phyloP scores from a whole-genome alignment of 164 flowering plant species.

The Vitis riparia region DNA sequence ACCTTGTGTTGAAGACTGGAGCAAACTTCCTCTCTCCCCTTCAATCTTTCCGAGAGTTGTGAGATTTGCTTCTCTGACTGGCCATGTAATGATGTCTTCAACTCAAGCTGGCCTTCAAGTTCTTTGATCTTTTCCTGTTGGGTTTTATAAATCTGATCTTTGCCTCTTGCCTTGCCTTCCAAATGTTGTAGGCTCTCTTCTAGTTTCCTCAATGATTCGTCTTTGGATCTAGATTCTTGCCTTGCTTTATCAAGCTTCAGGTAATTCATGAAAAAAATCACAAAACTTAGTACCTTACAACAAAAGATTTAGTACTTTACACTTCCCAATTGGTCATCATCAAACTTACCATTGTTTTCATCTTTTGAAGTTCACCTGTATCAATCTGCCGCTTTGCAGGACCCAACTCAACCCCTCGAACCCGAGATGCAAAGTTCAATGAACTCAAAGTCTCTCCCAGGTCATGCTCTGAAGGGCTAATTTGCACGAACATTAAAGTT shows the following conservation, averaged over 20 bases:
- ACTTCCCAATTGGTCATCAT: not conserved
- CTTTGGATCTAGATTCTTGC: slow-evolving; percentile 67
- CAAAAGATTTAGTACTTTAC: too few species aligned
- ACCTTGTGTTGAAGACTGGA: slow-evolving; percentile 61
- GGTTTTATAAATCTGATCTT: slow-evolving; percentile 56
- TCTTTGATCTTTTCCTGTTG: slow-evolving; percentile 80
- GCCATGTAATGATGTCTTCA: slow-evolving; percentile 37
- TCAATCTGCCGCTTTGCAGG: slow-evolving; percentile 81
- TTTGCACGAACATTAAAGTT: slow-evolving; percentile 90
- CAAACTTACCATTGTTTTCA: slow-evolving; percentile 60
- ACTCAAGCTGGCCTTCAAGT: slow-evolving; percentile 60
- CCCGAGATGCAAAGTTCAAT: slow-evolving; percentile 81
- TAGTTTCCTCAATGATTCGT: slow-evolving; percentile 60
- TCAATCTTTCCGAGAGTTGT: slow-evolving; percentile 60
- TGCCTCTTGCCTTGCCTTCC: slow-evolving; percentile 63
- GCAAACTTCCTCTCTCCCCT: slow-evolving; percentile 64
- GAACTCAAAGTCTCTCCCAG: slow-evolving; percentile 87
- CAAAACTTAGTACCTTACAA: not conserved
- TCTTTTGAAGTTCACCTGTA: slow-evolving; percentile 69
- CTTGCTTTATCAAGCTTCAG: slow-evolving; percentile 73
- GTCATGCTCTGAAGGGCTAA: slow-evolving; percentile 82
- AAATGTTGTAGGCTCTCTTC: slow-evolving; percentile 70
- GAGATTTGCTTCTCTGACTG: slow-evolving; percentile 63
- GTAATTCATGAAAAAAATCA: not conserved
- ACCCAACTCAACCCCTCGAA: slow-evolving; percentile 83